Percentiles rank a stretch among this genome's conserved stretches.
These are phyloP conservation scores for Plasmodium fragile DNA, from an alignment of 169 alveolate genomes.

Conservation along the genomic window DNA sequence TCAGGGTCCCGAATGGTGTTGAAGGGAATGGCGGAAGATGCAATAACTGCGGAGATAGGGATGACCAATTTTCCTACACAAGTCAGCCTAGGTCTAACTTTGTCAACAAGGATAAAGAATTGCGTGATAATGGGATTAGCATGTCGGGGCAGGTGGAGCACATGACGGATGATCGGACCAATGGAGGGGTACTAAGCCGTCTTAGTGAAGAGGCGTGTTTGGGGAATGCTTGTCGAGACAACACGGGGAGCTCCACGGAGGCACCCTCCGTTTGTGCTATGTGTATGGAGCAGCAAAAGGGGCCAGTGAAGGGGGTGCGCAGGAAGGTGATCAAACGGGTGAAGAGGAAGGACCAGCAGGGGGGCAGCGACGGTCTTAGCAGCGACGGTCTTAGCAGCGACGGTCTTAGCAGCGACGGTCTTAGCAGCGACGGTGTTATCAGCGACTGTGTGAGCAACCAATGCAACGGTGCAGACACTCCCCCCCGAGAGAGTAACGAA, in stretches of 20 bases:
- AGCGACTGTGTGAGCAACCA: background rate
- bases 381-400: background rate
- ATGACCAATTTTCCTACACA: background rate
- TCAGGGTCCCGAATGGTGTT: background rate
- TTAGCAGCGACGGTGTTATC: background rate
- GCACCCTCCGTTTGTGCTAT: background rate
- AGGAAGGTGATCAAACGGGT: constrained; percentile 1
- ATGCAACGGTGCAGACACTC: background rate
- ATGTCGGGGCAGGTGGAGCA: background rate
- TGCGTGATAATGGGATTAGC: background rate
- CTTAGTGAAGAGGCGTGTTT: background rate
- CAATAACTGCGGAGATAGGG: background rate
- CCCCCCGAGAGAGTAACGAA: background rate
- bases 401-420: no score
- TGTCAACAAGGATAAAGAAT: background rate
- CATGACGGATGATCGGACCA: background rate
- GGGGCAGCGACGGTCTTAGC: background rate
- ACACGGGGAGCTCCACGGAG: background rate
- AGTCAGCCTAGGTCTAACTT: background rate
- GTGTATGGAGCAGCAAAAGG: background rate
- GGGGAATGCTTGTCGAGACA: background rate
- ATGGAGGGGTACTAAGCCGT: background rate
- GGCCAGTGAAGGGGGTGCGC: background rate
- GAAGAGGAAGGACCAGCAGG: background rate
- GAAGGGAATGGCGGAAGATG: background rate